phyloP scores from a whole-genome alignment of 768 basidiomycete genomes.

The Boletus reticulatus region DNA sequence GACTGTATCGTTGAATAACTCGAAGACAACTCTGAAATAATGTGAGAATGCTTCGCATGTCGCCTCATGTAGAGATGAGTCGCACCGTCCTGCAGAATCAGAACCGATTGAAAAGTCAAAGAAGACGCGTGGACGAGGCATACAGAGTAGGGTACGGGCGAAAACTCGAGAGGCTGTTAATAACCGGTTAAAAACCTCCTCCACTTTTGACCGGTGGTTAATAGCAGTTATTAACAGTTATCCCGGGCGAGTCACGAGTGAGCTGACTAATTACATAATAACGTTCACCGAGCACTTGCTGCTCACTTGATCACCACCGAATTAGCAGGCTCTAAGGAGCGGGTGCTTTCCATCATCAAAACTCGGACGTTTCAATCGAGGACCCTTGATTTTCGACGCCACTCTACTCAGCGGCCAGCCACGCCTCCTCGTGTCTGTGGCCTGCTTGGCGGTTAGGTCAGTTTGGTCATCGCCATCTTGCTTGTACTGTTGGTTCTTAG shows the following conservation, averaged over 20 bases:
- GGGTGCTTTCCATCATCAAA: neutral
- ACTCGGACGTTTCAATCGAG: neutral
- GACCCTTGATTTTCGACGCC: neutral
- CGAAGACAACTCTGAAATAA: conserved; percentile 59
- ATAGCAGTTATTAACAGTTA: too few relatives aligned
- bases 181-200: too few relatives aligned
- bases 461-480: neutral
- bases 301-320: neutral
- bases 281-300: neutral
- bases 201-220: too few relatives aligned
- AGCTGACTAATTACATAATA: conserved; percentile 13
- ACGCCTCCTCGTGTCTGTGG: neutral
- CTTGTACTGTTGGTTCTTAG: conserved; percentile 1
- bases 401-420: neutral
- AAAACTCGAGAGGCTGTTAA: too few relatives aligned
- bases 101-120: conserved; percentile 59
- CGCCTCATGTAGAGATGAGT: neutral
- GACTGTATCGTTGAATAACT: conserved; percentile 68
- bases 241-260: neutral
- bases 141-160: too few relatives aligned
- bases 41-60: conserved; percentile 8
- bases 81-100: conserved; percentile 55
- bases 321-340: neutral
- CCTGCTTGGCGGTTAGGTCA: neutral
- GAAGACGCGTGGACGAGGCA: conserved; percentile 63